phyloP scores from a whole-genome alignment of 805 yeast genomes.

The Saccharomyces mikatae region DNA sequence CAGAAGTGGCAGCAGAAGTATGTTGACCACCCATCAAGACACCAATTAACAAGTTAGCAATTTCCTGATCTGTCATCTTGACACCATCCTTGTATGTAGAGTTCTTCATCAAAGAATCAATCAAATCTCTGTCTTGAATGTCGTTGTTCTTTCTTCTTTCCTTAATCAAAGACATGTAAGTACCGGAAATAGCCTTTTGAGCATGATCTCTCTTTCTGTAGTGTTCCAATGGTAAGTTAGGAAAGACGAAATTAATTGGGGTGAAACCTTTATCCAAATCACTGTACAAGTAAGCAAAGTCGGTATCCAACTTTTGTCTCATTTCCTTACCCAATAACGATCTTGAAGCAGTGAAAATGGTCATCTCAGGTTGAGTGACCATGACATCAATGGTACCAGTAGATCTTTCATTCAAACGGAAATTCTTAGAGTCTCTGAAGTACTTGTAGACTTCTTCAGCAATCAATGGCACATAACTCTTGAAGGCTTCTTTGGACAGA shows the following conservation, averaged over 20 bases:
- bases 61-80: conserved; percentile 89
- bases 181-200: conserved; percentile 66
- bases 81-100: conserved; percentile 91
- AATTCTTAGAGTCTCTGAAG: conserved; percentile 46
- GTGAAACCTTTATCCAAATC: conserved; percentile 96
- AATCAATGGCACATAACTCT: conserved; percentile 79
- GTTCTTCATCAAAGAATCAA: conserved; percentile 75
- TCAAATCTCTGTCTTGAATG: conserved; percentile 75
- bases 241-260: conserved; percentile 92
- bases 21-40: conserved; percentile 99
- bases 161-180: conserved; percentile 72
- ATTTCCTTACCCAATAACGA: conserved; percentile 85
- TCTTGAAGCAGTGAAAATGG: conserved; percentile 92
- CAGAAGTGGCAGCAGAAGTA: conserved; percentile 90
- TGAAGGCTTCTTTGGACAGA: conserved; percentile 76
- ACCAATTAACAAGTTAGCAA: conserved; percentile 89
- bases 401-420: conserved; percentile 32
- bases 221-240: conserved; percentile 81
- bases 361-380: conserved; percentile 86
- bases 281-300: conserved; percentile 76
- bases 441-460: conserved; percentile 67
- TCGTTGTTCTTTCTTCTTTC: conserved; percentile 71
- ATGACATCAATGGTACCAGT: conserved; percentile 58
- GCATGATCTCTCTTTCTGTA: conserved; percentile 83
- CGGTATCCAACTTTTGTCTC: conserved; percentile 71